Conservation (phyloP, 768 basidiomycete genomes). For the Coprinellus micaceus region DNA sequence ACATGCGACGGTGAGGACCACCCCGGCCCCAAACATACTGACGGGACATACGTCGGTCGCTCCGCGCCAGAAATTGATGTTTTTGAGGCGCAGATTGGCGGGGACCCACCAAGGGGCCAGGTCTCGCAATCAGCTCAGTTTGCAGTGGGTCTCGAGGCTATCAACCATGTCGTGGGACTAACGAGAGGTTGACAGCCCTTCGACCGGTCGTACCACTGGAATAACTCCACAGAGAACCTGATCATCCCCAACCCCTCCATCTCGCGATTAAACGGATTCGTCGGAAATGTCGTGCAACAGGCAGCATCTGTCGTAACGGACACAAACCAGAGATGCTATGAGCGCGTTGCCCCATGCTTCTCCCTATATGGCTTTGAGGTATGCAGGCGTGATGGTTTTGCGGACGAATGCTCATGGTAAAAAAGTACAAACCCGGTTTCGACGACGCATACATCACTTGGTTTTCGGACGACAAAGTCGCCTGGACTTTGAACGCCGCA, state of each 20-base stretch:
- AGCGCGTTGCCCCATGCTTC: slow-evolving; percentile 51
- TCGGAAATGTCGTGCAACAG: slow-evolving; percentile 71
- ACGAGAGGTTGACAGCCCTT: slow-evolving; percentile 51
- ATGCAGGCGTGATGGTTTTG: slow-evolving; percentile 10
- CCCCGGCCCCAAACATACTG: slow-evolving; percentile 68
- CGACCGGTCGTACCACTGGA: slow-evolving; percentile 65
- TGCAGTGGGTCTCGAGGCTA: slow-evolving; percentile 43
- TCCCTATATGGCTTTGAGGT: slow-evolving; percentile 76
- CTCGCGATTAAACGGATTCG: slow-evolving; percentile 57
- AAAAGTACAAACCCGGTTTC: slow-evolving; percentile 53
- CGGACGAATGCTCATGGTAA: not conserved
- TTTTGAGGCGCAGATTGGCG: slow-evolving; percentile 69
- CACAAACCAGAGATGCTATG: slow-evolving; percentile 71
- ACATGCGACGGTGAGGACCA: slow-evolving; percentile 77
- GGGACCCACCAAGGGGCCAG: slow-evolving; percentile 45
- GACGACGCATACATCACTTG: slow-evolving; percentile 80
- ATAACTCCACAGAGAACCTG: slow-evolving; percentile 54
- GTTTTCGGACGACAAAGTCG: slow-evolving; percentile 58
- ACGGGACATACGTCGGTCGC: slow-evolving; percentile 74
- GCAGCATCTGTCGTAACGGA: slow-evolving; percentile 68
- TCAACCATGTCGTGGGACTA: not conserved
- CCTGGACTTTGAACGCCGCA: slow-evolving; percentile 71
- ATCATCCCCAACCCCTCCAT: slow-evolving; percentile 50
- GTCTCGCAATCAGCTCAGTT: slow-evolving; percentile 83
- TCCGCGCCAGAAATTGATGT: slow-evolving; percentile 86